Evolutionary conservation across 345 rosid species (phyloP), one percentile per base, ranked within the genome.

Genomic region (Moringa oleifera): DNA sequence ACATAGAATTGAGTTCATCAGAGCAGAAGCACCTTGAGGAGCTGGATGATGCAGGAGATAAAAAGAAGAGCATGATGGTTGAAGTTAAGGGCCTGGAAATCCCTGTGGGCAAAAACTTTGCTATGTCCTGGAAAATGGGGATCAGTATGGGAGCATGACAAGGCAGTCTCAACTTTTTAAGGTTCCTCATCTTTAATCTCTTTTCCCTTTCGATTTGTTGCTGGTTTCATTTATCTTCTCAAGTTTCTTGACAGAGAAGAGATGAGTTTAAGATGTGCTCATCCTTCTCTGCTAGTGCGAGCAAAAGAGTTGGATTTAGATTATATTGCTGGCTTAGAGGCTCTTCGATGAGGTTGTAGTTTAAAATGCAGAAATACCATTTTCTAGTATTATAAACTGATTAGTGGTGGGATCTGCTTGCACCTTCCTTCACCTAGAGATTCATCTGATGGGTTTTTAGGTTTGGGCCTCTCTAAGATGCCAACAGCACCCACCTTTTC

Each of bases 31-130:
- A 76, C 53, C 59, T 69, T 58, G 63, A 57, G 51, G 80, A 53
- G 8, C 19, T 53, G 57, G 83, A 68, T 51, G 85, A 21, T 25
- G 82, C 57, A 28, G 74, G 51, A 52, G 80, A 66, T 20, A 71
- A 67, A 66, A 52, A 28, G 67, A 85, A 74, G 80, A 70, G 72
- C 41, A 28, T 79, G 69, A 76, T 84, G 91, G 86, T 94, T 18
- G 88, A 81, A 53, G 46, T 94, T 23, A 49, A 60, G 0, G 95
- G 95, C 20, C 75, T 90, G 68, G 62, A 80, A 18, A 53, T 94
- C 65, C 80, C 81, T 0, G 73, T 90, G 1, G 97, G 96, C 31
- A 82, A 90, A 71, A 79, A 85, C 68, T 90, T 94, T 23, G 70
- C 64, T 0, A 69, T 94, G 80, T 57, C 96, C 10, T 85, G 96